These are phyloP conservation scores for Talaromyces trachyspermus DNA, from an alignment of 495 filamentous ascomycete species.

Conservation along the genomic window DNA sequence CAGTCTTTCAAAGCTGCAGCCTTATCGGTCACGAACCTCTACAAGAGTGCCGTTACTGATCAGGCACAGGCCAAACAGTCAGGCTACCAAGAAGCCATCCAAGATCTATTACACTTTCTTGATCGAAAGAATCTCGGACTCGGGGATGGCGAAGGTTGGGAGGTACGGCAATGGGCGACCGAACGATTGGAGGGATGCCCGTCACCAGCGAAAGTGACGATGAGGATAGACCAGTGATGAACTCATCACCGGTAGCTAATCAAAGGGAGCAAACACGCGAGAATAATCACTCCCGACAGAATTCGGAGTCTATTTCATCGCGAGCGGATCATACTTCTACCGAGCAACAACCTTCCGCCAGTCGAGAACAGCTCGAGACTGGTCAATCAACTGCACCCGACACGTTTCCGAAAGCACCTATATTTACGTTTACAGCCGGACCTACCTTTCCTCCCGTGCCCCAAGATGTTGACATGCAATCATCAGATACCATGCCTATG, in stretches of 20 bases:
- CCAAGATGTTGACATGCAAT: slow-evolving; percentile 15
- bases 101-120: slow-evolving; percentile 78
- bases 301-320: slow-evolving; percentile 31
- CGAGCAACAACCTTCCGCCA: slow-evolving; percentile 17
- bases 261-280: slow-evolving; percentile 44
- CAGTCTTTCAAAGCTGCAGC: slow-evolving; percentile 88
- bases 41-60: slow-evolving; percentile 77
- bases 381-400: slow-evolving; percentile 19
- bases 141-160: slow-evolving; percentile 72
- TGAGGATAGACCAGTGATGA: slow-evolving; percentile 52
- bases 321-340: slow-evolving; percentile 40
- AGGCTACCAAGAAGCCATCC: slow-evolving; percentile 91
- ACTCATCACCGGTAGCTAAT: slow-evolving; percentile 54
- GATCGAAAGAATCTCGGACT: slow-evolving; percentile 73
- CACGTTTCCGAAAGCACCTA: slow-evolving; percentile 24
- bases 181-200: slow-evolving; percentile 63
- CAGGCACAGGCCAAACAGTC: slow-evolving; percentile 64
- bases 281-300: slow-evolving; percentile 24
- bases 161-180: slow-evolving; percentile 75
- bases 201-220: slow-evolving; percentile 64
- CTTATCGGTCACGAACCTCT: slow-evolving; percentile 90
- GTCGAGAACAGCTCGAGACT: slow-evolving; percentile 17
- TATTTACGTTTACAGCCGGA: slow-evolving; percentile 63
- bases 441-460: slow-evolving; percentile 48
- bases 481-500: slow-evolving; percentile 12